Conservation (phyloP, 345 rosid genomes). For the Moringa oleifera region DNA sequence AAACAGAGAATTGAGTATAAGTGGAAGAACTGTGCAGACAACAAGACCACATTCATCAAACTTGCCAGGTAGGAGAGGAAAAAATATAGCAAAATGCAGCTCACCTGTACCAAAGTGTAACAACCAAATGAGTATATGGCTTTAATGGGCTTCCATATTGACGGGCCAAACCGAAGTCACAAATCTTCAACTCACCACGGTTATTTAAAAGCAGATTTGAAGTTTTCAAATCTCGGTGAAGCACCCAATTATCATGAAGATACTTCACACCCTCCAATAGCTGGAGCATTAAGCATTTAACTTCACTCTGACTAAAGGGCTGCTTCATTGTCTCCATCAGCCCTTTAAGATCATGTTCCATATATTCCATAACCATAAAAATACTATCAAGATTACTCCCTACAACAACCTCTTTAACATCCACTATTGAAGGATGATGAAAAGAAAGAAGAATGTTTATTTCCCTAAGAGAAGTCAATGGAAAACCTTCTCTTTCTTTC, state of each 20-base stretch:
- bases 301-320: constrained; percentile 98
- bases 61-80: not conserved
- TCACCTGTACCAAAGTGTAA: constrained; percentile 99
- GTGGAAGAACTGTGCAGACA: not conserved
- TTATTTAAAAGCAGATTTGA: constrained; percentile 94
- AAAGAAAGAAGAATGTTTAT: constrained; percentile 95
- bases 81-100: constrained; percentile 3
- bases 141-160: constrained; percentile 97
- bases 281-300: constrained; percentile 97
- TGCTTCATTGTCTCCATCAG: constrained; percentile 98
- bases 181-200: constrained; percentile 93
- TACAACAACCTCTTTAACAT: constrained; percentile 98
- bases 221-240: constrained; percentile 95
- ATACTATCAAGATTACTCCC: constrained; percentile 94
- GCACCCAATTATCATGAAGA: constrained; percentile 99
- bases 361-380: constrained; percentile 99
- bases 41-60: not conserved
- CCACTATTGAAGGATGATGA: constrained; percentile 91
- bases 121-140: constrained; percentile 98
- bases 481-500: constrained; percentile 99
- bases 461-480: constrained; percentile 89
- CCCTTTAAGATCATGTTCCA: constrained; percentile 98
- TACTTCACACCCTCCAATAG: constrained; percentile 86
- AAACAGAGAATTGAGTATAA: not conserved
- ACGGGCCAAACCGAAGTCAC: constrained; percentile 98